Conservation (phyloP, 331 rosid genomes). For the Pyrus hybrid region DNA sequence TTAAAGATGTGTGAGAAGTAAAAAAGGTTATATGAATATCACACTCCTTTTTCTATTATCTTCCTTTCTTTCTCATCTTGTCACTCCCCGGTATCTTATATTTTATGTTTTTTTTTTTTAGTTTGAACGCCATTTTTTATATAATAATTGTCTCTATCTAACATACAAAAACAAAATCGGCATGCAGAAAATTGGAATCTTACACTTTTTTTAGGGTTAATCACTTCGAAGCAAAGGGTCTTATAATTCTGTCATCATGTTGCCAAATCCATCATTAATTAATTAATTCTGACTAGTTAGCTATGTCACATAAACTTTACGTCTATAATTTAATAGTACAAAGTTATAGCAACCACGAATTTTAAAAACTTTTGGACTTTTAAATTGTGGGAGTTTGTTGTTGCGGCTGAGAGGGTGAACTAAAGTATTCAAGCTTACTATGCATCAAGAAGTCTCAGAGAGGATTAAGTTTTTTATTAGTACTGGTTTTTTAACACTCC, state of each 20-base stretch:
- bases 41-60: neutral
- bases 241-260: neutral
- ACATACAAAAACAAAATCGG: constrained; percentile 6
- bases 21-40: no score
- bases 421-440: neutral
- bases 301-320: neutral
- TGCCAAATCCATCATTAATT: constrained; percentile 12
- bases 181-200: constrained; percentile 24
- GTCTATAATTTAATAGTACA: neutral
- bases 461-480: neutral
- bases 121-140: neutral
- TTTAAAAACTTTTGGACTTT: neutral
- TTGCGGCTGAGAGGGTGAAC: neutral
- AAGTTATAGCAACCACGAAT: neutral
- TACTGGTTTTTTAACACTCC: neutral
- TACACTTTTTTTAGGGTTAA: constrained; percentile 8
- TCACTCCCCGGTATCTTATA: neutral
- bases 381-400: neutral
- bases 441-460: neutral
- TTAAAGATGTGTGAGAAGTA: no score
- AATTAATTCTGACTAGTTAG: neutral
- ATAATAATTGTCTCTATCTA: constrained; percentile 11
- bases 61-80: neutral
- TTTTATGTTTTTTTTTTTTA: neutral
- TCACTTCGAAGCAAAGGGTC: neutral